These are phyloP conservation scores for Venturia pyrina DNA, from an alignment of 2,329 filamentous ascomycete species.

Conservation along the genomic window DNA sequence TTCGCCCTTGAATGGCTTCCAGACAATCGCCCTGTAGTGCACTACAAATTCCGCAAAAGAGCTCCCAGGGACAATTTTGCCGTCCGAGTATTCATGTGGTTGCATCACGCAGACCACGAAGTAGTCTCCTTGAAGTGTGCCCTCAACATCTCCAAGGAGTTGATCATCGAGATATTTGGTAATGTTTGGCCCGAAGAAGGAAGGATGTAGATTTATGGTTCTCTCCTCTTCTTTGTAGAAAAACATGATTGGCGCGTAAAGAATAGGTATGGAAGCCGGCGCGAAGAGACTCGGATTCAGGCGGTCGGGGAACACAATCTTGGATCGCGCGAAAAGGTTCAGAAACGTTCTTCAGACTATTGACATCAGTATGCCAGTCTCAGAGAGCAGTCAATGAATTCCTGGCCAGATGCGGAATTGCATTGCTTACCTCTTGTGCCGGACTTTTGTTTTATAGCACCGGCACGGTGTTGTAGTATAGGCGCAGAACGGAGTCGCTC, in stretches of 20 bases:
- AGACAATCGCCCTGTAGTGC: constrained; percentile 89
- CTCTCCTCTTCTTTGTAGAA: constrained; percentile 97
- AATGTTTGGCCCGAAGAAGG: constrained; percentile 92
- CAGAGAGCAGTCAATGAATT: neutral
- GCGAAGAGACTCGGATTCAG: neutral
- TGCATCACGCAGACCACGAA: constrained; percentile 98
- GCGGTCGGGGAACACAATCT: neutral
- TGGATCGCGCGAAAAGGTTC: neutral
- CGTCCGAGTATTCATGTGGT: constrained; percentile 78
- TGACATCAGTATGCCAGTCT: neutral
- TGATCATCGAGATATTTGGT: constrained; percentile 83
- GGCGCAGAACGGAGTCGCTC: neutral
- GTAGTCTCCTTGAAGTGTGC: constrained; percentile 57
- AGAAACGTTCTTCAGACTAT: neutral
- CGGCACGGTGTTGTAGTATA: neutral
- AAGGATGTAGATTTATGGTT: constrained; percentile 88
- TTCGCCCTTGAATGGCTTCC: constrained; percentile 96
- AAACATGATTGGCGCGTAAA: constrained; percentile 56
- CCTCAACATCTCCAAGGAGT: constrained; percentile 87
- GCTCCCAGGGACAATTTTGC: constrained; percentile 81
- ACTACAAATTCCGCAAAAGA: constrained; percentile 92
- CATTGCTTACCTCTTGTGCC: neutral
- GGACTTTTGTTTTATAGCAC: neutral
- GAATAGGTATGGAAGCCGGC: neutral
- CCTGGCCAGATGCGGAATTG: neutral